A percentile compares a stretch with the other conserved stretches of the same genome.
Evolutionary conservation across 495 filamentous ascomycete genomes (phyloP).

Genomic region (Penicillium goetzii): DNA sequence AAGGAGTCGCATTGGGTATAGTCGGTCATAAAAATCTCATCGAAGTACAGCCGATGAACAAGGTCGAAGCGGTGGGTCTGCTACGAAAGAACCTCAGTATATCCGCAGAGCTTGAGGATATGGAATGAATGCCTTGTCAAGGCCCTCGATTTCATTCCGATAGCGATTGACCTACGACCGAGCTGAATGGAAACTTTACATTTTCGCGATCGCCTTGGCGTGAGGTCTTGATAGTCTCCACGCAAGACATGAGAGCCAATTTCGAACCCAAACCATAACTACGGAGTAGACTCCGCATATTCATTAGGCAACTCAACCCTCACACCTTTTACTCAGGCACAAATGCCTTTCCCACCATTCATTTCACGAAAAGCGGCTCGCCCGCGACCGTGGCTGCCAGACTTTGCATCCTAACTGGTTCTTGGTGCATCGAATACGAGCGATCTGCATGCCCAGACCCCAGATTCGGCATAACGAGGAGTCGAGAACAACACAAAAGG

Average conservation of each 20-base stretch:
- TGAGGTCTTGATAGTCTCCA: neutral
- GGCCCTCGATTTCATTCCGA: slow-evolving; percentile 51
- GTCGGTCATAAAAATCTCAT: slow-evolving; percentile 42
- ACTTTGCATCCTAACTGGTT: slow-evolving; percentile 5
- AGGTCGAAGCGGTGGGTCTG: slow-evolving; percentile 37
- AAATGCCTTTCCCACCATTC: neutral
- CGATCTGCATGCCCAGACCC: slow-evolving; percentile 15
- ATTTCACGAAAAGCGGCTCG: neutral
- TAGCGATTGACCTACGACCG: slow-evolving; percentile 39
- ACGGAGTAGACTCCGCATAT: neutral
- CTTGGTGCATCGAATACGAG: slow-evolving; percentile 16
- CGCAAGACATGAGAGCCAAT: neutral
- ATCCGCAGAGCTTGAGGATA: slow-evolving; percentile 4
- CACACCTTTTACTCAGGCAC: neutral
- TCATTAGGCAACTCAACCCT: neutral
- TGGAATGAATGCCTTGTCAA: slow-evolving; percentile 32
- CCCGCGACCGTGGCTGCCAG: neutral
- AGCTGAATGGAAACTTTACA: neutral
- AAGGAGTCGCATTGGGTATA: slow-evolving; percentile 26
- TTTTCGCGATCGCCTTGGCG: neutral
- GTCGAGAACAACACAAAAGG: slow-evolving; percentile 2
- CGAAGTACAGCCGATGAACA: slow-evolving; percentile 39
- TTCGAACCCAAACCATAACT: neutral
- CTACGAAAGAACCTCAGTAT: slow-evolving; percentile 41
- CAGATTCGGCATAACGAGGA: slow-evolving; percentile 12